Conservation (phyloP, 306 rosid genomes). For the Spatholobus suberectus region DNA sequence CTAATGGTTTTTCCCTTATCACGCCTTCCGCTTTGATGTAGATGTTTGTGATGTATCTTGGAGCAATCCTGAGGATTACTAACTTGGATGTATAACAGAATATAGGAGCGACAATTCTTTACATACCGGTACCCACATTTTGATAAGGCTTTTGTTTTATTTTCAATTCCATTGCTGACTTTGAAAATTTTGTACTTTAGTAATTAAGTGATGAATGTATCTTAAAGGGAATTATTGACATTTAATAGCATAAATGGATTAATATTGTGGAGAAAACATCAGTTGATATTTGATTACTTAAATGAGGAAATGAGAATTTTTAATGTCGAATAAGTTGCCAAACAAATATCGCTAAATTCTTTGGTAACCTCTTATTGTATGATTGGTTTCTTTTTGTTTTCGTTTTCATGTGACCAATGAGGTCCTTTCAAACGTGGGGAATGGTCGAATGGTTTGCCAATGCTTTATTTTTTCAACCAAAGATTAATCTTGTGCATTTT, state of each 20-base stretch:
- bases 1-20: background rate
- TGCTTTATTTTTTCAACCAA: background rate
- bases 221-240: background rate
- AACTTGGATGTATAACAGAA: slow-evolving; percentile 27
- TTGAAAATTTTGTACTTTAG: background rate
- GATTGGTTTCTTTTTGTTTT: background rate
- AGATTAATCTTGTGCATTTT: too few species aligned
- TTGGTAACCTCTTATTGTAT: background rate
- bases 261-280: background rate
- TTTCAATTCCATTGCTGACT: slow-evolving; percentile 4
- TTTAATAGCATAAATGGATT: slow-evolving; percentile 4
- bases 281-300: background rate
- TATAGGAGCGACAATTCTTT: slow-evolving; percentile 3
- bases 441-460: background rate
- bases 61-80: slow-evolving; percentile 19
- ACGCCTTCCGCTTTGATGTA: slow-evolving; percentile 9
- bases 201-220: background rate
- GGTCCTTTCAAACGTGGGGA: background rate
- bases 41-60: slow-evolving; percentile 41
- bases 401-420: background rate
- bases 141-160: background rate
- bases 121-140: slow-evolving; percentile 11
- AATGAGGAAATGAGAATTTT: background rate
- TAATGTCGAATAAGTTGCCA: background rate
- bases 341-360: background rate